Evolutionary conservation across 2,329 filamentous ascomycete genomes (phyloP), one percentile per base, ranked within the genome.

Genomic region (Colletotrichum caudatum): DNA sequence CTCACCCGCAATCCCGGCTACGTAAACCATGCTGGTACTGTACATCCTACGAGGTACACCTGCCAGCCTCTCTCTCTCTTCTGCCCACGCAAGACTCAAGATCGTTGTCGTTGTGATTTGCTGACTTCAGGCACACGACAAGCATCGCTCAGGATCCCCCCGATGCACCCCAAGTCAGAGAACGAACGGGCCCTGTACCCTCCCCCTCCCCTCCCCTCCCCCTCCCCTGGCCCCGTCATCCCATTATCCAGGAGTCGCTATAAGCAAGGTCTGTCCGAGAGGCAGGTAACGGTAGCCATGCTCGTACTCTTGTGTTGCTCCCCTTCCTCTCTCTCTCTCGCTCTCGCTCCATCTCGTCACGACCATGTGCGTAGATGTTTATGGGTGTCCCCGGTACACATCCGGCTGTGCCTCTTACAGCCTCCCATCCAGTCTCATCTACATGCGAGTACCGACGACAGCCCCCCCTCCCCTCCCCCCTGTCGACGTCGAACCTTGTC

Each of bases 161-260:
- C 60, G 80, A 80, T 78, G 79, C 81, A 80, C 78, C 80, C 80
- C 78, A 78, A 81, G 80, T 81, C 77, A 78, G 76, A 80, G 77
- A 75, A 66, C 39, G 26, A 75, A 66, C 39, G 26, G 37, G 23
- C 35, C 62, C n/a, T 50, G 20, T 57, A 62, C 57, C 64, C 73
- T 64, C 53, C 51, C 57, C 54, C n/a, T n/a, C n/a, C n/a, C n/a
- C n/a, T n/a, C n/a, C n/a, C n/a, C n/a, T n/a, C n/a, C n/a, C 57
- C 64, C 73, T 64, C 53, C 51, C 57, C 54, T 64, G 53, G 48
- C 57, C 54, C 77, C 76, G 73, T 75, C 64, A 39, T 71, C 77
- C 78, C 74, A 79, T 80, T 82, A 82, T 80, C 68, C 75, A 82
- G 80, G 81, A 80, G 81, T 77, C 77, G 80, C 76, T 81, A 82